Evolutionary conservation across 352 stramenopile genomes (phyloP).

Genomic region (Pythium dissotocum): DNA sequence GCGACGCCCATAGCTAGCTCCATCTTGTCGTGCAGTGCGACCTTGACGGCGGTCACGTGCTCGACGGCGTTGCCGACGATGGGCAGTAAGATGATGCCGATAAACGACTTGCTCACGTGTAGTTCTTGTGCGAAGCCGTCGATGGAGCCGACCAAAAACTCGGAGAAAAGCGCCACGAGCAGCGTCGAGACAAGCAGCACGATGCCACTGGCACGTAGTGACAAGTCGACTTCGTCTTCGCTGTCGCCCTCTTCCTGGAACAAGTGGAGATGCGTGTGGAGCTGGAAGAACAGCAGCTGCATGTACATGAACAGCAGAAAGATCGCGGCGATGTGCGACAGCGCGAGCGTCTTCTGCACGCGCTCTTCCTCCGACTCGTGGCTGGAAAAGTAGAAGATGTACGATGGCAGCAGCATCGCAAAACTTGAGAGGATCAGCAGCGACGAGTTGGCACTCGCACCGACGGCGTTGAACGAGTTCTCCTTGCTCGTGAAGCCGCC

Average conservation of each 20-base stretch:
- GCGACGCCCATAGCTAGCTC: conserved; percentile 98
- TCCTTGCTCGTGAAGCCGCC: conserved; percentile 80
- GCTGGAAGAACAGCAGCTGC: conserved; percentile 96
- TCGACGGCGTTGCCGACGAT: conserved; percentile 99
- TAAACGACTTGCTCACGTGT: conserved; percentile 83
- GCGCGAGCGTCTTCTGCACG: conserved; percentile 64
- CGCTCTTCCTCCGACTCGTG: conserved; percentile 70
- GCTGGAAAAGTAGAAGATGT: conserved; percentile 88
- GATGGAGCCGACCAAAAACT: conserved; percentile 90
- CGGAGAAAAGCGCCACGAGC: conserved; percentile 92
- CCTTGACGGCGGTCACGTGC: conserved; percentile 96
- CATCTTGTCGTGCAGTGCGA: conserved; percentile 98
- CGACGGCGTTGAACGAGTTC: conserved; percentile 92
- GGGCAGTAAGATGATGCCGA: conserved; percentile 95
- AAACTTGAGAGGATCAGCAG: conserved; percentile 94
- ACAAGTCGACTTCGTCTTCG: conserved; percentile 84
- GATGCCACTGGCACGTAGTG: conserved; percentile 65
- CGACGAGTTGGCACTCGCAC: conserved; percentile 93
- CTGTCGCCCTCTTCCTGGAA: conserved; percentile 67
- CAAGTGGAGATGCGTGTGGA: conserved; percentile 93
- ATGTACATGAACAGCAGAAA: conserved; percentile 93
- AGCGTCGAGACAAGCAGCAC: conserved; percentile 89
- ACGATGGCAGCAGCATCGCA: conserved; percentile 93
- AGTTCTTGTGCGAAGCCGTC: conserved; percentile 71
- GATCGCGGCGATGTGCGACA: conserved; percentile 78